These are phyloP conservation scores for Globisporangium radiosum DNA, from an alignment of 352 stramenopile species.

Conservation along the genomic window DNA sequence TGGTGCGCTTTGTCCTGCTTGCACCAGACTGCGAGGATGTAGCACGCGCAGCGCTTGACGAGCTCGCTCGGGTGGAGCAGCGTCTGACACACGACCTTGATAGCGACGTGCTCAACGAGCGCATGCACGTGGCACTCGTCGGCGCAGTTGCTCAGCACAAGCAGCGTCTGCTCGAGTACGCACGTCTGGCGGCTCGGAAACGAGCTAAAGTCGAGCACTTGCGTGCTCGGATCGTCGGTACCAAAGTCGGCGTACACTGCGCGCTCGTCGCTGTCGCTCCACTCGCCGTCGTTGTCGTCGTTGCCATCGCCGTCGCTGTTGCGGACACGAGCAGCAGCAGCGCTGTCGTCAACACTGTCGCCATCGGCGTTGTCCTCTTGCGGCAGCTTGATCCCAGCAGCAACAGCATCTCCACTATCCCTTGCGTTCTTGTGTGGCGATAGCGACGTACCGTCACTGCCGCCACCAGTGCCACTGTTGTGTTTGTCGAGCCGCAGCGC, in stretches of 20 bases:
- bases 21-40: conserved; percentile 56
- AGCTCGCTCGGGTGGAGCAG: conserved; percentile 59
- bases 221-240: conserved; percentile 13
- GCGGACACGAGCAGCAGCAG: background rate
- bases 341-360: background rate
- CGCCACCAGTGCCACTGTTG: background rate
- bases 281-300: conserved; percentile 7
- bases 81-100: conserved; percentile 53
- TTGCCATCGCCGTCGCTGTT: conserved; percentile 4
- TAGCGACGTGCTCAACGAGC: conserved; percentile 36
- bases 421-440: conserved; percentile 10
- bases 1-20: conserved; percentile 42
- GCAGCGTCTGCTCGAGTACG: conserved; percentile 58
- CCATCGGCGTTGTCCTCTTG: background rate
- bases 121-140: conserved; percentile 32
- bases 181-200: conserved; percentile 49
- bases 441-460: too few species aligned
- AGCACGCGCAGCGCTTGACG: conserved; percentile 63
- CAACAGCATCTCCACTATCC: too few species aligned
- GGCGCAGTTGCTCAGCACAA: conserved; percentile 67
- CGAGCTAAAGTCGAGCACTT: conserved; percentile 46
- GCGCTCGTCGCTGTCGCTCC: conserved; percentile 9
- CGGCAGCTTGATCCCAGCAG: background rate
- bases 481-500: conserved; percentile 16
- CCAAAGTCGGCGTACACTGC: conserved; percentile 5